Evolutionary conservation across 2,329 filamentous ascomycete species (phyloP), one percentile per base, ranked within the genome.

Genomic region (Arthrobotrys iridis): DNA sequence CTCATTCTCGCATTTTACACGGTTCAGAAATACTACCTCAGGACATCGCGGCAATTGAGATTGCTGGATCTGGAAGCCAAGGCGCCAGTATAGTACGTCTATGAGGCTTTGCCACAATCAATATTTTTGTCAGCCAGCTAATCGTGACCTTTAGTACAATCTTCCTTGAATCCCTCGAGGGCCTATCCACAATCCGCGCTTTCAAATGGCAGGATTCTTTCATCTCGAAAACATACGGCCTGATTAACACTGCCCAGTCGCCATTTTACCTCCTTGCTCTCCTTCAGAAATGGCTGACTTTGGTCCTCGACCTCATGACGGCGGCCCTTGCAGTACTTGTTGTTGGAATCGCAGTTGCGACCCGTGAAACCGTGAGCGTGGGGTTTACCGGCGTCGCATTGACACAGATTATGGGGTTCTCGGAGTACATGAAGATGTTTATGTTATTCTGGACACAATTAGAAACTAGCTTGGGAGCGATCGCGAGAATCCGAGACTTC

Each of bases 41-140:
- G 86, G 0, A 90, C 88, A 0, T 89, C 87, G 0, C 82, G 87
- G 0, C 88, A 90, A 79, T 79, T 90, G 5, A 84, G 88, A 55
- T 83, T 88, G 18, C 80, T 90, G 8, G 88, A 90, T 48, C 83
- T 90, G 0, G 88, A 90, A 79, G 84, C 86, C 0, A 89, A 89
- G 77, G 85, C 85, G 0, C 87, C 87, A 0, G 81, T 89, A 0
- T 88, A 87, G 66, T 71, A 64, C 6, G 58, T 64, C 20, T 11
- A 15, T 5, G 48, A 8, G n/a, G n/a, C n/a, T n/a, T 20, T 22
- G 8, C 20, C 3, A 4, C 2, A n/a, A 8, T 22, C 4, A 43
- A 28, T 22, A 8, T 18, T 40, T 37, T 35, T 4, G 18, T 8
- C 8, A 8, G 15, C 46, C 4, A 46, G 10, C 48, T 55, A 35